A percentile compares a stretch with the other conserved stretches of the same genome.
Evolutionary conservation across 805 yeast genomes (phyloP).

Genomic region (Saturnispora galanensis): DNA sequence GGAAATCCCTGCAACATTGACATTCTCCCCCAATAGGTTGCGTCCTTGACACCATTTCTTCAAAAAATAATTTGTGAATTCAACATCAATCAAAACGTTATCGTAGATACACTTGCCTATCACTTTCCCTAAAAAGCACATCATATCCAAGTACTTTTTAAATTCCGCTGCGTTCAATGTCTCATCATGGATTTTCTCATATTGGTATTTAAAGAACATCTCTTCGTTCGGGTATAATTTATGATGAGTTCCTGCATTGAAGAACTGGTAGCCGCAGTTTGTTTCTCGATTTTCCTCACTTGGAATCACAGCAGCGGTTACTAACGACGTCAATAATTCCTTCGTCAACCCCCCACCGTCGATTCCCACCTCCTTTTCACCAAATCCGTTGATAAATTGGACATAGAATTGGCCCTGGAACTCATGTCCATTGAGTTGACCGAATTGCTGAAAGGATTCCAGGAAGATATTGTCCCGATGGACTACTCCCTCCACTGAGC

Average conservation of each 20-base stretch:
- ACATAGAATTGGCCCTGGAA: slow-evolving; percentile 57
- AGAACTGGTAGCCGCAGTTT: slow-evolving; percentile 25
- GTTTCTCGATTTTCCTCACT: slow-evolving; percentile 17
- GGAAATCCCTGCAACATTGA: slow-evolving; percentile 36
- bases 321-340: slow-evolving; percentile 71
- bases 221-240: slow-evolving; percentile 69
- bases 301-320: slow-evolving; percentile 56
- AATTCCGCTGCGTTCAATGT: not conserved
- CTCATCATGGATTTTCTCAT: slow-evolving; percentile 13
- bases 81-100: slow-evolving; percentile 66
- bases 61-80: slow-evolving; percentile 80
- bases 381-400: slow-evolving; percentile 60
- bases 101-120: slow-evolving; percentile 88
- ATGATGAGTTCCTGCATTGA: slow-evolving; percentile 39
- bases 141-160: slow-evolving; percentile 23
- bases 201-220: slow-evolving; percentile 20
- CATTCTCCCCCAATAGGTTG: no score
- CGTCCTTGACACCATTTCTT: slow-evolving; percentile 40
- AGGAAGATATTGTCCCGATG: slow-evolving; percentile 62
- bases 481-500: slow-evolving; percentile 39
- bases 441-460: slow-evolving; percentile 61
- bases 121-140: slow-evolving; percentile 66
- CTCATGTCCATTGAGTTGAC: slow-evolving; percentile 35
- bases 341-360: slow-evolving; percentile 97
- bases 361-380: slow-evolving; percentile 71